Conservation (phyloP, 805 yeast genomes). For the Metschnikowia dekortorum region DNA sequence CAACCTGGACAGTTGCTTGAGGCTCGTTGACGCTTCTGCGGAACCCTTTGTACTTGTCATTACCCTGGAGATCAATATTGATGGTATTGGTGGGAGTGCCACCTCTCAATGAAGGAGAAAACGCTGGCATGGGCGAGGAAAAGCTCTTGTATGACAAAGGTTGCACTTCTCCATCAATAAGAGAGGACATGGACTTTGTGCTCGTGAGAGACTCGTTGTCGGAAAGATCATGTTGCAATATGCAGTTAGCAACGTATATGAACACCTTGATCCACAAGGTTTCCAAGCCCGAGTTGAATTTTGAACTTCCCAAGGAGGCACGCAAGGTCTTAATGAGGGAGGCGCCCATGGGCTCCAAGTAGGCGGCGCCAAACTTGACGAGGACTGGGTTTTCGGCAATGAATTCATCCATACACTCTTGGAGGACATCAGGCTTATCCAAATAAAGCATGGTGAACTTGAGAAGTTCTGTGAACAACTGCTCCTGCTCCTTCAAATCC, state of each 20-base stretch:
- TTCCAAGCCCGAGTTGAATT: slow-evolving; percentile 30
- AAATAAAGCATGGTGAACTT: slow-evolving; percentile 29
- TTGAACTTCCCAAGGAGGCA: slow-evolving; percentile 30
- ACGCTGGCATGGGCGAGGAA: slow-evolving; percentile 8
- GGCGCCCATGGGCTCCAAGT: slow-evolving; percentile 42
- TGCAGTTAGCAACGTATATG: slow-evolving; percentile 35
- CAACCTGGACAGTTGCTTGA: slow-evolving; percentile 2
- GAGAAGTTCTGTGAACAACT: slow-evolving; percentile 34
- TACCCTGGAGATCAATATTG: slow-evolving; percentile 24
- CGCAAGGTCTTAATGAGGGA: slow-evolving; percentile 35
- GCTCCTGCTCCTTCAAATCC: slow-evolving; percentile 26
- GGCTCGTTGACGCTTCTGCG: slow-evolving; percentile 28
- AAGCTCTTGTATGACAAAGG: slow-evolving; percentile 21
- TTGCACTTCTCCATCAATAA: slow-evolving; percentile 14
- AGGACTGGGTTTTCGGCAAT: slow-evolving; percentile 27
- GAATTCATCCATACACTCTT: slow-evolving; percentile 33
- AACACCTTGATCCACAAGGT: slow-evolving; percentile 37
- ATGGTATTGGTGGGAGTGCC: slow-evolving; percentile 13
- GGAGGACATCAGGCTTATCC: slow-evolving; percentile 23
- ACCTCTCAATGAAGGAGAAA: background rate
- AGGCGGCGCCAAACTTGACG: slow-evolving; percentile 21
- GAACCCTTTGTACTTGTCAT: slow-evolving; percentile 39
- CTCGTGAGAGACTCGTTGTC: slow-evolving; percentile 24
- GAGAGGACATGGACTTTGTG: slow-evolving; percentile 2
- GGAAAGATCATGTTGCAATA: slow-evolving; percentile 25